Conservation (phyloP, 805 yeast species). For the Danielia oregonensis region DNA sequence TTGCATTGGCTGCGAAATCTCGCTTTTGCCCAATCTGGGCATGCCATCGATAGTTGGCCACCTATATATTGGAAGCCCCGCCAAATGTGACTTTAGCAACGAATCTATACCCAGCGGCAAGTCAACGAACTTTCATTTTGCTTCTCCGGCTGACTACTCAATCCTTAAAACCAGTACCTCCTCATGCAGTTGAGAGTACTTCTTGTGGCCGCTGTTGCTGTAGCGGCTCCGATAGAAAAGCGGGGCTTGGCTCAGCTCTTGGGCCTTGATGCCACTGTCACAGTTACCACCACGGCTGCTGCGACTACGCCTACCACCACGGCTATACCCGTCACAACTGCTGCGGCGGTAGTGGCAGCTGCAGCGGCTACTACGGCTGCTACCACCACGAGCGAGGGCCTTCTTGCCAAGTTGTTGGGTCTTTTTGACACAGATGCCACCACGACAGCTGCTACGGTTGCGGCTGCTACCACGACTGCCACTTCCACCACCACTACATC, state of each 20-base stretch:
- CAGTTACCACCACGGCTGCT: conserved; percentile 1
- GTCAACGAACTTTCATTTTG: no score
- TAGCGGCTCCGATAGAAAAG: conserved; percentile 7
- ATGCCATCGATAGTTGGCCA: no score
- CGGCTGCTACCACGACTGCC: conserved; percentile 3
- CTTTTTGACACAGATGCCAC: conserved; percentile 1
- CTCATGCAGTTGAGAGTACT: conserved; percentile 3
- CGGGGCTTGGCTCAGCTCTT: conserved; percentile 12
- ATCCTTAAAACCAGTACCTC: no score
- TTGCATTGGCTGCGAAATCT: conserved; percentile 13
- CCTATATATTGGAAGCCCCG: no score
- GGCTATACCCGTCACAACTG: conserved; percentile 2
- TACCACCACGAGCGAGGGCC: conserved; percentile 3
- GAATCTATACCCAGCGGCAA: no score
- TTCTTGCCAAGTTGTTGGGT: conserved; percentile 2
- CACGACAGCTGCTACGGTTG: conserved; percentile 2
- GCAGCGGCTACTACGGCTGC: conserved; percentile 4
- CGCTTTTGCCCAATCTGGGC: conserved; percentile 12
- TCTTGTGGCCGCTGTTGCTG: conserved; percentile 5
- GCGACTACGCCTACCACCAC: conserved; percentile 4
- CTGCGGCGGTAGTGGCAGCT: conserved; percentile 2
- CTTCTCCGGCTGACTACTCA: no score
- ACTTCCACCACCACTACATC: conserved; percentile 7
- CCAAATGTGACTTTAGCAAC: no score
- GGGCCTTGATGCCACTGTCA: conserved; percentile 3